Conservation (phyloP, 164 flowering plant genomes). For the Vitis rotundifolia region DNA sequence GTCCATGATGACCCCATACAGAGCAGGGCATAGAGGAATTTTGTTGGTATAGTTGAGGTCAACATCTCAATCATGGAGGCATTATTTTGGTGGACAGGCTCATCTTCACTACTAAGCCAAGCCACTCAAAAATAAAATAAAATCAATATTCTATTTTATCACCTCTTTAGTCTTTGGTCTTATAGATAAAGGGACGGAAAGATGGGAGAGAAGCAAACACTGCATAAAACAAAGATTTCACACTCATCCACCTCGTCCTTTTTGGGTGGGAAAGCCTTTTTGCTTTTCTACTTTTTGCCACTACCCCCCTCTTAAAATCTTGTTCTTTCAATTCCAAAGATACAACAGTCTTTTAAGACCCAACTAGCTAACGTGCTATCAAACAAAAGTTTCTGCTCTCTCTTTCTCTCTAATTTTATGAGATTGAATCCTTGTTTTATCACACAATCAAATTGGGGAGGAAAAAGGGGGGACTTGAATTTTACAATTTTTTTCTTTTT, state of each 20-base stretch:
- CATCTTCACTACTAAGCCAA: conserved; percentile 16
- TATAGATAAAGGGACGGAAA: conserved; percentile 1
- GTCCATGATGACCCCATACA: conserved; percentile 20
- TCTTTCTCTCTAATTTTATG: no score
- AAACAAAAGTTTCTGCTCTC: background rate
- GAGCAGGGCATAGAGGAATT: conserved; percentile 13
- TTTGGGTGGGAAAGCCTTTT: conserved; percentile 7
- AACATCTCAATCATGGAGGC: conserved; percentile 37
- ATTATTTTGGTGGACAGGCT: conserved; percentile 31
- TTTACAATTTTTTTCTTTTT: background rate
- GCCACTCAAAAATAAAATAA: conserved; percentile 5
- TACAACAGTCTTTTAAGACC: no score
- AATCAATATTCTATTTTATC: background rate
- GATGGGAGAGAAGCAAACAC: conserved; percentile 1
- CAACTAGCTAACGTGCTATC: conserved; percentile 5
- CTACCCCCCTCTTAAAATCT: background rate
- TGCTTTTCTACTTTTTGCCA: conserved; percentile 12
- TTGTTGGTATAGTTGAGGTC: conserved; percentile 37
- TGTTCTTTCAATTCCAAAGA: background rate
- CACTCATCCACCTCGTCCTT: conserved; percentile 2
- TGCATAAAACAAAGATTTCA: conserved; percentile 28
- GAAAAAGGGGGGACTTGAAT: no score
- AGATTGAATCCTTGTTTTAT: no score
- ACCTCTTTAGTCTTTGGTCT: background rate
- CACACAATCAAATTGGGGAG: no score